Percentiles rank a stretch among this genome's conserved stretches.
These are phyloP conservation scores for Diaporthe aspalathi DNA, from an alignment of 2,329 filamentous ascomycete species.

Conservation along the genomic window DNA sequence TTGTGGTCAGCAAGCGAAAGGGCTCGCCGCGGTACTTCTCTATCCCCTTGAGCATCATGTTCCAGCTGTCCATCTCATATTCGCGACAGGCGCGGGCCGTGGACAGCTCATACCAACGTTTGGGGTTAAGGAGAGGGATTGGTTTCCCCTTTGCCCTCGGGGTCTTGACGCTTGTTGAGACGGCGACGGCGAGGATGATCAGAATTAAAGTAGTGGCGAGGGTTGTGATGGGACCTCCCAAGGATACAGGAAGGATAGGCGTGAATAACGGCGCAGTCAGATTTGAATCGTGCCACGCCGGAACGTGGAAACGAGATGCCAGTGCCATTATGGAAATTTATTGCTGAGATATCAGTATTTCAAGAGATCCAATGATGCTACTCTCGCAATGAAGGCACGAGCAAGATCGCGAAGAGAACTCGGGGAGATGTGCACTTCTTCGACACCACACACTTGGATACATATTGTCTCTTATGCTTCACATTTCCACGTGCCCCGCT, in stretches of 20 bases:
- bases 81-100: background rate
- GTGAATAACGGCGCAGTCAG: background rate
- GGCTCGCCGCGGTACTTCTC: background rate
- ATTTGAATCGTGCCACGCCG: conserved; percentile 13
- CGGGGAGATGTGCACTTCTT: background rate
- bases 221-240: background rate
- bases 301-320: conserved; percentile 1
- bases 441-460: too few relatives aligned
- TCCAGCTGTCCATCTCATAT: conserved; percentile 29
- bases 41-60: background rate
- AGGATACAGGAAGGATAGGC: background rate
- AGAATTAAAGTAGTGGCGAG: background rate
- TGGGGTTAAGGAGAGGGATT: conserved; percentile 14
- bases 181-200: background rate
- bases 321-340: background rate
- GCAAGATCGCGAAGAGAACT: background rate
- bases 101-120: conserved; percentile 8
- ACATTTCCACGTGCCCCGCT: too few relatives aligned
- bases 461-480: background rate
- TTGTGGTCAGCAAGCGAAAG: background rate
- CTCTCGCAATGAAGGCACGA: background rate
- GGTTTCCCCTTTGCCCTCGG: background rate
- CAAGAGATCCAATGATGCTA: background rate
- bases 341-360: background rate
- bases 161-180: background rate